phyloP scores from a whole-genome alignment of 176 grass and related monocot species.

The Lolium perenne region DNA sequence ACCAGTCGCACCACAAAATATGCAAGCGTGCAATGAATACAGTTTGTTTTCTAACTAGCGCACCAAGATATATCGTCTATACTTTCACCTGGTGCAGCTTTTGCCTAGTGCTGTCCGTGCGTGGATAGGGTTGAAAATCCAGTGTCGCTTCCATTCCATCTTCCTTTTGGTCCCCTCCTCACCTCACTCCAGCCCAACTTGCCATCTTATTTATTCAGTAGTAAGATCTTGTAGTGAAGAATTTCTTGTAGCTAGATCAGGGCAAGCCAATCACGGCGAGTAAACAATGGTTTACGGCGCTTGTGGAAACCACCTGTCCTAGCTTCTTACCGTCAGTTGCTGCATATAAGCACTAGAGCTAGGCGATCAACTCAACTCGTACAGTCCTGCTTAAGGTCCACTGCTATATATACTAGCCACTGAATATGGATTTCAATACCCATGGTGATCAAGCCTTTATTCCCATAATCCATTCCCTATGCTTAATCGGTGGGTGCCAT shows the following conservation, averaged over 20 bases:
- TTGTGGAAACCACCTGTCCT: conserved; percentile 40
- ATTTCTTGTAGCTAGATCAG: conserved; percentile 14
- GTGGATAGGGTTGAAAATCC: conserved; percentile 7
- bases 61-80: neutral
- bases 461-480: conserved; percentile 3
- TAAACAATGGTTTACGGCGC: neutral
- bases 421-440: conserved; percentile 40
- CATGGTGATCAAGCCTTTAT: conserved; percentile 23
- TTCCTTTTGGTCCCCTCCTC: neutral
- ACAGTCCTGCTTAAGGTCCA: conserved; percentile 25
- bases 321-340: conserved; percentile 32
- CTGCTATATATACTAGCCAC: conserved; percentile 9
- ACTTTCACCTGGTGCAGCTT: conserved; percentile 30
- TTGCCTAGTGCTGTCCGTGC: conserved; percentile 32
- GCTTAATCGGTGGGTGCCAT: conserved; percentile 16
- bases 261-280: conserved; percentile 23
- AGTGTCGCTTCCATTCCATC: neutral
- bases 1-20: neutral
- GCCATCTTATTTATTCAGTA: neutral
- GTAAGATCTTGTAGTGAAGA: neutral
- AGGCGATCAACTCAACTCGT: conserved; percentile 36
- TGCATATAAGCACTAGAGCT: conserved; percentile 36
- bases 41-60: neutral
- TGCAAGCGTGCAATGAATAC: neutral
- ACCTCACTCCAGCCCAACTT: conserved; percentile 21